phyloP scores from a whole-genome alignment of 2,329 filamentous ascomycete genomes.

The Cladophialophora carrionii region DNA sequence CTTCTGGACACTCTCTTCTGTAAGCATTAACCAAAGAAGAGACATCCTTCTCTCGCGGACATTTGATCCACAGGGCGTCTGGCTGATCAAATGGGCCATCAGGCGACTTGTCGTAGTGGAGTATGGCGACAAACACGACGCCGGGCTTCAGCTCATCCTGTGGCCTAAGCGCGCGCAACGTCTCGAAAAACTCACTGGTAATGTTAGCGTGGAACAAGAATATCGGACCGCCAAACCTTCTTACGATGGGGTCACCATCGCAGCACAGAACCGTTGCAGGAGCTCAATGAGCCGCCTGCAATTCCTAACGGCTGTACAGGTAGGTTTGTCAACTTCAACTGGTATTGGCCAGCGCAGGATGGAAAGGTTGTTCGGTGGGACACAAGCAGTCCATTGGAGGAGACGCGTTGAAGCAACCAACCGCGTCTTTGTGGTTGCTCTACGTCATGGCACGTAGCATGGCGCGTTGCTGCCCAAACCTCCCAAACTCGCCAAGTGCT shows the following conservation, averaged over 20 bases:
- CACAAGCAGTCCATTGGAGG: not conserved
- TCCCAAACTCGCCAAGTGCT: not conserved
- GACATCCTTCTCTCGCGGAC: slow-evolving; percentile 18
- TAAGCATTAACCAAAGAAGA: slow-evolving; percentile 21
- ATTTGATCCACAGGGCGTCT: slow-evolving; percentile 24
- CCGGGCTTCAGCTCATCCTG: slow-evolving; percentile 18
- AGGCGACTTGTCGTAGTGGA: slow-evolving; percentile 21
- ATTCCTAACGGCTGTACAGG: not conserved
- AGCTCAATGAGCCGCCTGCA: not conserved
- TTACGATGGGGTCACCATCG: slow-evolving; percentile 1
- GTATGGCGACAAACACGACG: slow-evolving; percentile 23
- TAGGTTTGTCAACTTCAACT: not conserved
- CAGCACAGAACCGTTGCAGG: not conserved
- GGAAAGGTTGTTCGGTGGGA: not conserved
- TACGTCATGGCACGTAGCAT: not conserved
- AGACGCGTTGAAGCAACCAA: not conserved
- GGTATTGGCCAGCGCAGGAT: not conserved
- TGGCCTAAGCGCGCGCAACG: slow-evolving; percentile 16
- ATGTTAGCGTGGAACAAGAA: not conserved
- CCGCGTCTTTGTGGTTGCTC: not conserved
- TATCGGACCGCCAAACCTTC: not conserved
- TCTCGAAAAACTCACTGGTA: slow-evolving; percentile 20
- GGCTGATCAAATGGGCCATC: not conserved
- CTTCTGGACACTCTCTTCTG: slow-evolving; percentile 15
- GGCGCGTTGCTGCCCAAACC: not conserved